Base-by-base conservation (phyloP, 139 green algal species). In the Spirogloea muscicola region DNA sequence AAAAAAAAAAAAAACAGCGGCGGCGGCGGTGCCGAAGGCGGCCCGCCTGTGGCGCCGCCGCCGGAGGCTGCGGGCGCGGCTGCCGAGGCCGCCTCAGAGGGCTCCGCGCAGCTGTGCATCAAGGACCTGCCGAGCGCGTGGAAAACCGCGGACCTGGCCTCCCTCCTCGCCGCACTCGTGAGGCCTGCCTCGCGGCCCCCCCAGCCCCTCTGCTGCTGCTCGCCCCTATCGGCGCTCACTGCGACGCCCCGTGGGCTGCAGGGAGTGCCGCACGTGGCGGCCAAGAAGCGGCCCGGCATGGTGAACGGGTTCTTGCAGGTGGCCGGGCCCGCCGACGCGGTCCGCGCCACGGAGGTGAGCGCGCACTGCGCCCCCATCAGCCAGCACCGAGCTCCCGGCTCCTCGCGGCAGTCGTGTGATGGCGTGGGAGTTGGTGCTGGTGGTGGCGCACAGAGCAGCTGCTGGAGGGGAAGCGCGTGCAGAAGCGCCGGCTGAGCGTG, bases 181-280 rank as follows among this genome's bases (percentile, higher is more conserved):
- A n/a, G n/a, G n/a, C n/a, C n/a, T n/a, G n/a, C n/a, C n/a, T n/a
- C n/a, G n/a, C n/a, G n/a, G n/a, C n/a, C n/a, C n/a, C n/a, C n/a
- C n/a, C n/a, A n/a, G n/a, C n/a, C n/a, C n/a, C n/a, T n/a, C n/a
- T n/a, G n/a, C n/a, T n/a, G n/a, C n/a, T n/a, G n/a, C n/a, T n/a
- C n/a, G n/a, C n/a, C n/a, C n/a, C n/a, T n/a, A n/a, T n/a, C n/a
- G n/a, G n/a, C n/a, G n/a, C n/a, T n/a, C n/a, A n/a, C n/a, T n/a
- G n/a, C n/a, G n/a, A n/a, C n/a, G n/a, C n/a, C n/a, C n/a, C n/a
- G 37, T 72, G 46, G 62, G 42, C 42, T 33, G 65, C 65, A 74
- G 65, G 25, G 65, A 21, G 13, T 74, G 44, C 34, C 33, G 10
- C 66, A 41, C 49, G n/a, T 18, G 21, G 39, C 34, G 34, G 39